Evolutionary conservation across 306 rosid species (phyloP), one percentile per base, ranked within the genome.

Genomic region (Vigna mungo): DNA sequence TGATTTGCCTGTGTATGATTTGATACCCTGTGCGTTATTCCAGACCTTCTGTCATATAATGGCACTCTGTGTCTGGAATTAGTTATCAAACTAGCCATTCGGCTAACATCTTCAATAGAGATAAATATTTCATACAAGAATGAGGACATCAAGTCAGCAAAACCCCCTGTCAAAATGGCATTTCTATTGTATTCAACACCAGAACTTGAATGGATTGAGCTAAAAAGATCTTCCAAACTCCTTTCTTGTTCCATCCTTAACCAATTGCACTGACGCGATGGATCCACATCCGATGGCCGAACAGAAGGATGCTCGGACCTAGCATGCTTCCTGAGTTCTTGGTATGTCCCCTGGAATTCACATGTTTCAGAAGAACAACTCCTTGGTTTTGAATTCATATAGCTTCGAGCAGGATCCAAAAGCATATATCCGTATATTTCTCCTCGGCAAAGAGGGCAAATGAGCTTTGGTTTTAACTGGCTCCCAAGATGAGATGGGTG

Each of bases 381-480:
- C 85, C 98, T 86, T 47, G 55, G 52, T 80, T 88, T 93, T 51
- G 72, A 62, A 71, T 93, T 88, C 95, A 93, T 84, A 80, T 77
- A 85, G 16, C 47, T 77, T 60, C 96, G 93, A 65, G 93, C 93
- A 67, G 89, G 83, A 81, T 84, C 83, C 52, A 79, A 82, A 37
- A 91, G 88, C 79, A 77, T 71, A 54, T 89, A 93, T 41, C 98
- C 97, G 80, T 84, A 86, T 71, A 93, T 82, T 72, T 81, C 88
- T 68, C 98, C 97, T 5, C 96, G 95, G 81, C 97, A 93, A 74
- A 91, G 90, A 27, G 98, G 98, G 87, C 97, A 93, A 60, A 37
- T 69, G 20, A 89, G 86, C 59, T 88, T 77, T 76, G 82, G 72
- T 12, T 78, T 80, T 69, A 65, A 82, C 43, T 69, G 85, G 79